Evolutionary conservation across 78 protist species (phyloP).

Genomic region (Dictyostelium discoideum): DNA sequence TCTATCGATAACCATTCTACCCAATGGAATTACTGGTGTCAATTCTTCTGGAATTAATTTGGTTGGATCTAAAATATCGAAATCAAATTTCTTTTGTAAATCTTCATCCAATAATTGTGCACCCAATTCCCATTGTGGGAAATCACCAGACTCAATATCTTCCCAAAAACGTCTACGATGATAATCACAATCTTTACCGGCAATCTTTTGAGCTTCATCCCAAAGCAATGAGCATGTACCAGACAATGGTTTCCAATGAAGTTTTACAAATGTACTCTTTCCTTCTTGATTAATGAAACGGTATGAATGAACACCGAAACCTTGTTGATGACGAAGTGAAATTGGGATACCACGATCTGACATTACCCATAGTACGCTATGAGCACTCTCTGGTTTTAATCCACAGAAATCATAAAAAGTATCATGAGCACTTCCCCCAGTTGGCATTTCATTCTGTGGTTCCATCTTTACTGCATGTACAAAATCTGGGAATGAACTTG

Average conservation of each 20-base stretch:
- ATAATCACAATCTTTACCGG: slow-evolving; percentile 27
- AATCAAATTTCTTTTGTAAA: slow-evolving; percentile 25
- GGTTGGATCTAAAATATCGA: slow-evolving; percentile 81
- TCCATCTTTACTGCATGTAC: slow-evolving; percentile 34
- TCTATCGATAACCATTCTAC: slow-evolving; percentile 76
- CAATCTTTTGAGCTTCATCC: slow-evolving; percentile 68
- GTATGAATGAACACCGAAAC: slow-evolving; percentile 81
- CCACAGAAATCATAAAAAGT: slow-evolving; percentile 77
- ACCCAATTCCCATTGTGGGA: slow-evolving; percentile 61
- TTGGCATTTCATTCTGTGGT: slow-evolving; percentile 37
- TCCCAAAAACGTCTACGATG: slow-evolving; percentile 51
- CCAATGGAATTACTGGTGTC: slow-evolving; percentile 54
- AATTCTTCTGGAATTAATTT: slow-evolving; percentile 73
- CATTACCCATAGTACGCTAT: slow-evolving; percentile 57
- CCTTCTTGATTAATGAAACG: slow-evolving; percentile 49
- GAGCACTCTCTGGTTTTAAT: slow-evolving; percentile 78
- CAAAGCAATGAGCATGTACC: slow-evolving; percentile 50
- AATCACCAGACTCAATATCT: slow-evolving; percentile 73
- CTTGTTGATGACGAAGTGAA: slow-evolving; percentile 53
- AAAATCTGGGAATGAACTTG: slow-evolving; percentile 78
- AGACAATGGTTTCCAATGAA: slow-evolving; percentile 68
- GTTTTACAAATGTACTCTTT: slow-evolving; percentile 45
- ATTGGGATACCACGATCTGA: slow-evolving; percentile 75
- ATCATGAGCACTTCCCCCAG: slow-evolving; percentile 40
- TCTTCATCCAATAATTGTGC: slow-evolving; percentile 64